These are phyloP conservation scores for Lentinus brumalis DNA, from an alignment of 768 basidiomycete genomes.

Conservation along the genomic window DNA sequence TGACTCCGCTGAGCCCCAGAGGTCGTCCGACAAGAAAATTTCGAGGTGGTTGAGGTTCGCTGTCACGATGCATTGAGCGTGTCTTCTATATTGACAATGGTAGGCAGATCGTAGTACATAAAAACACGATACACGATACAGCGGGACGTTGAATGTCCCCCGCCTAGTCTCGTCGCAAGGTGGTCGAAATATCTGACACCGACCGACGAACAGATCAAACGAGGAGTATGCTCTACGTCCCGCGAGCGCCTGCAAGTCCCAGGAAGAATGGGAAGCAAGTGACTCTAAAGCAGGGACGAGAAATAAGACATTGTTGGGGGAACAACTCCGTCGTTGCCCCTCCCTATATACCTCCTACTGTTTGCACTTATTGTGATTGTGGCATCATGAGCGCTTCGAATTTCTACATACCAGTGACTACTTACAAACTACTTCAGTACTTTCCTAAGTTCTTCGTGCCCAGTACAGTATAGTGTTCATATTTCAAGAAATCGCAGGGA, in stretches of 20 bases:
- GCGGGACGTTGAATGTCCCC: conserved; percentile 7
- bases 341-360: conserved; percentile 4
- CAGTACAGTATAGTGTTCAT: neutral
- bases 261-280: conserved; percentile 24
- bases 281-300: conserved; percentile 29
- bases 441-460: too few species aligned
- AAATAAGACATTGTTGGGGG: conserved; percentile 21
- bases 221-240: conserved; percentile 23
- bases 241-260: conserved; percentile 29
- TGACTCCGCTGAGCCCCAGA: too few species aligned
- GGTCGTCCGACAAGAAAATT: too few species aligned
- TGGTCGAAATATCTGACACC: conserved; percentile 19
- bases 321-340: neutral
- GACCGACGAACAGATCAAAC: conserved; percentile 21
- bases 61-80: too few species aligned
- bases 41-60: too few species aligned
- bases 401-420: too few species aligned
- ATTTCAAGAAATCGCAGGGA: neutral
- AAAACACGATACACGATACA: neutral
- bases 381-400: neutral
- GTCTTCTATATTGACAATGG: too few species aligned
- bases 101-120: too few species aligned
- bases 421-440: too few species aligned
- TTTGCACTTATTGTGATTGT: conserved; percentile 17
- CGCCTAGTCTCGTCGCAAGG: conserved; percentile 19